phyloP scores from a whole-genome alignment of 371 early-diverging fungal species.

The Encephalitozoon intestinalis region DNA sequence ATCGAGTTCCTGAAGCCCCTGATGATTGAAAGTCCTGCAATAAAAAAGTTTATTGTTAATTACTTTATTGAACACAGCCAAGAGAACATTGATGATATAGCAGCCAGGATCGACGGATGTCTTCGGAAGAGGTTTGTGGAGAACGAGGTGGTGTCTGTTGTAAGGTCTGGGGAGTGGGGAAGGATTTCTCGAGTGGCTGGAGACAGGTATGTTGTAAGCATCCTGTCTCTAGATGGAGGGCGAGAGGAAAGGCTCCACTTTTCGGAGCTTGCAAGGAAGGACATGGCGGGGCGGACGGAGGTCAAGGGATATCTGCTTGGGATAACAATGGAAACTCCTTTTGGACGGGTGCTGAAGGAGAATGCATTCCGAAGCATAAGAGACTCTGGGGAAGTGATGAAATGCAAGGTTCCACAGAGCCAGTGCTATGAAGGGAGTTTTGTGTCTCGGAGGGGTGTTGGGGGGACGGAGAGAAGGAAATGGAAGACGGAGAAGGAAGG shows the following conservation, averaged over 20 bases:
- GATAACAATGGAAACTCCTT: constrained; percentile 45
- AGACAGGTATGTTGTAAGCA: constrained; percentile 32
- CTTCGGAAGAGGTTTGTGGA: constrained; percentile 27
- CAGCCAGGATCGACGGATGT: constrained; percentile 17
- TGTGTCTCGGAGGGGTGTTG: no score
- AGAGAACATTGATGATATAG: constrained; percentile 28
- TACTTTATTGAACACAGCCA: constrained; percentile 43
- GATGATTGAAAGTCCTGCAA: constrained; percentile 53
- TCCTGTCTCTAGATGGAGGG: constrained; percentile 21
- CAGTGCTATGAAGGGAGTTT: neutral
- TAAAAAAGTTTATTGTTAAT: constrained; percentile 41
- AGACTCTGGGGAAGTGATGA: neutral
- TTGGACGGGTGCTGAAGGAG: constrained; percentile 41
- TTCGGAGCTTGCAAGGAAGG: constrained; percentile 24
- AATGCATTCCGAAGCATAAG: constrained; percentile 38
- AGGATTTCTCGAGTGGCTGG: neutral
- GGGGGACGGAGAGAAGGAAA: no score
- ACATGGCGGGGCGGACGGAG: constrained; percentile 32
- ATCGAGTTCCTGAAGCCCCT: neutral
- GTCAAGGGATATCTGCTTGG: constrained; percentile 36
- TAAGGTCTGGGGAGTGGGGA: constrained; percentile 34
- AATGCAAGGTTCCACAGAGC: neutral
- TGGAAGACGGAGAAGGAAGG: no score
- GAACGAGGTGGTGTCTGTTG: constrained; percentile 44
- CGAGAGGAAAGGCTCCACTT: neutral